Evolutionary conservation across 2,329 filamentous ascomycete genomes (phyloP).

Genomic region (Didymella lethalis): DNA sequence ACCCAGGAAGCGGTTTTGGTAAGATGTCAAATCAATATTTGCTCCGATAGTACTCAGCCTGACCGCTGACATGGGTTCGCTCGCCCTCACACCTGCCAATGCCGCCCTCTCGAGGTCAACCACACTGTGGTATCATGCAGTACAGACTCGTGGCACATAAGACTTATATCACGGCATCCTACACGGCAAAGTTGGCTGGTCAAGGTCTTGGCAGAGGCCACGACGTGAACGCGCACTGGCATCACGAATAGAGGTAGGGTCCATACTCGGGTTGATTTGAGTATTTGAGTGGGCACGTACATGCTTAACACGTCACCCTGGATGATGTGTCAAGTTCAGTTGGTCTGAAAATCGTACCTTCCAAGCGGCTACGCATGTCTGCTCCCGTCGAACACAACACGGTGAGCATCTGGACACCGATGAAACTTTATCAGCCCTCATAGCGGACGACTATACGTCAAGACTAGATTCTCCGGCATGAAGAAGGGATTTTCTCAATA

Average conservation of each 20-base stretch:
- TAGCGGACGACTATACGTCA: neutral
- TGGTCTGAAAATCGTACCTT: neutral
- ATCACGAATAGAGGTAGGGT: neutral
- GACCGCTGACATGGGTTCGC: neutral
- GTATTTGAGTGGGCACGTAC: neutral
- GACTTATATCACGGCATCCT: neutral
- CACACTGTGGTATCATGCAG: neutral
- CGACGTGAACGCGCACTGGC: neutral
- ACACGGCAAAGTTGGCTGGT: neutral
- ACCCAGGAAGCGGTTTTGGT: neutral
- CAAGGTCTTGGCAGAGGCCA: neutral
- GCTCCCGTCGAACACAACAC: neutral
- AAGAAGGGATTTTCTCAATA: neutral
- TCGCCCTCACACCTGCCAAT: neutral
- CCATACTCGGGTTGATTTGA: neutral
- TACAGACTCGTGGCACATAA: neutral
- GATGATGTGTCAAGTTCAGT: neutral
- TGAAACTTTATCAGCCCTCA: neutral
- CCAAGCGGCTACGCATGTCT: neutral
- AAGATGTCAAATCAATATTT: neutral
- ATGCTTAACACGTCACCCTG: neutral
- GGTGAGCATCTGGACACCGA: neutral
- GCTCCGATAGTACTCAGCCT: neutral
- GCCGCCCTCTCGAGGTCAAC: neutral
- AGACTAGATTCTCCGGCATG: neutral